phyloP scores from a whole-genome alignment of 768 basidiomycete species.

The Royoungia palumana region DNA sequence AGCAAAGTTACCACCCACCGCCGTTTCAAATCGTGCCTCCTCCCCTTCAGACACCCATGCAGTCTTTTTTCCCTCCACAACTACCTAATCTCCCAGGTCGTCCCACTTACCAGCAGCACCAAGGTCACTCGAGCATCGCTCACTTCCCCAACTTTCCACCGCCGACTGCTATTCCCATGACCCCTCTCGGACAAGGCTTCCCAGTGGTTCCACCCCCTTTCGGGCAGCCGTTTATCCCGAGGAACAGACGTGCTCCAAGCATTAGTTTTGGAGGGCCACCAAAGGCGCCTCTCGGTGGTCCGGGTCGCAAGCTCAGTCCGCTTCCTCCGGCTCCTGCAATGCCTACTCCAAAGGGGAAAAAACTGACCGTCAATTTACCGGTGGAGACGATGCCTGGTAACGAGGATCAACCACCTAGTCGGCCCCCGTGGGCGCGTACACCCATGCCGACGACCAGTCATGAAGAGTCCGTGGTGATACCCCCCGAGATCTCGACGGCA shows the following conservation, averaged over 20 bases:
- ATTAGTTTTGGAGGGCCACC: constrained; percentile 84
- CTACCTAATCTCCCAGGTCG: constrained; percentile 50
- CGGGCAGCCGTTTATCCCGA: constrained; percentile 51
- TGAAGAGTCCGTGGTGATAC: constrained; percentile 21
- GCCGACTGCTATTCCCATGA: constrained; percentile 52
- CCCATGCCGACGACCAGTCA: constrained; percentile 44
- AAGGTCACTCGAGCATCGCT: constrained; percentile 55
- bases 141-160: constrained; percentile 63
- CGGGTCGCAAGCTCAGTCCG: constrained; percentile 72
- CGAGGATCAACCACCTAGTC: constrained; percentile 38
- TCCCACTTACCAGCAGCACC: constrained; percentile 50
- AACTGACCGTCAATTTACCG: constrained; percentile 67
- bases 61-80: constrained; percentile 56
- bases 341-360: constrained; percentile 55
- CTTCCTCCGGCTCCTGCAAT: constrained; percentile 38
- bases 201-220: constrained; percentile 47
- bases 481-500: constrained; percentile 41
- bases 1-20: constrained; percentile 54
- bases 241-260: constrained; percentile 62
- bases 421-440: constrained; percentile 59
- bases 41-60: constrained; percentile 70
- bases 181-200: constrained; percentile 58
- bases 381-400: constrained; percentile 51
- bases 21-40: constrained; percentile 42
- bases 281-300: constrained; percentile 80